Evolutionary conservation across 2,329 filamentous ascomycete species (phyloP), one percentile per base, ranked within the genome.

Genomic region (Calonectria hawksworthii): DNA sequence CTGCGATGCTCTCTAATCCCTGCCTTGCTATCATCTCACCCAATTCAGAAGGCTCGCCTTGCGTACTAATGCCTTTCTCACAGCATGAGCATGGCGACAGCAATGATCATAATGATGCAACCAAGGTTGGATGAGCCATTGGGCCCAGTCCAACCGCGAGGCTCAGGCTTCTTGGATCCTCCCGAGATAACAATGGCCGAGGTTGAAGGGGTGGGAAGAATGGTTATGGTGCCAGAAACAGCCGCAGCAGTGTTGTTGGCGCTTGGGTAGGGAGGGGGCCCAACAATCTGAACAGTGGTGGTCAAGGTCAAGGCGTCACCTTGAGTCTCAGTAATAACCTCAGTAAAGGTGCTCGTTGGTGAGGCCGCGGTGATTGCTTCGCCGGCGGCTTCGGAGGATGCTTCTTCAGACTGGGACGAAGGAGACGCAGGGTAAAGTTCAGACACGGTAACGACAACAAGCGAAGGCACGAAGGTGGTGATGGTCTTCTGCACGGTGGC

Each of bases 101-200:
- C 83, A 47, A 85, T 73, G 68, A 86, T 77, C 83, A 87, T 83
- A 76, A 86, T 77, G 47, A 82, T 77, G 74, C 83, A 85, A 51
- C 82, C 81, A 32, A 86, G 78, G 70, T 83, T 82, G 74, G 83
- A 81, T 26, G 80, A 80, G 72, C 81, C 80, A 66, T 80, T 84
- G 70, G 77, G 77, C 30, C 76, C 76, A 7, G 80, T 81, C 72
- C 81, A 83, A 38, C 80, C 81, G 51, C 78, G 77, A 41, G 81
- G 83, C 72, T 83, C 80, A 2, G 82, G 80, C 73, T 82, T 82
- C 80, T 84, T 85, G 72, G 76, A 80, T 4, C 80, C 83, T 34
- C 79, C 82, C 32, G 85, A 86, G 63, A 83, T 77, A 63, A 83
- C 75, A 52, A 84, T 70, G 68, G 84, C 73, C 36, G 83, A 80